Evolutionary conservation across 1,139 yeast genomes (phyloP).

Genomic region (Taiozyma sp.): DNA sequence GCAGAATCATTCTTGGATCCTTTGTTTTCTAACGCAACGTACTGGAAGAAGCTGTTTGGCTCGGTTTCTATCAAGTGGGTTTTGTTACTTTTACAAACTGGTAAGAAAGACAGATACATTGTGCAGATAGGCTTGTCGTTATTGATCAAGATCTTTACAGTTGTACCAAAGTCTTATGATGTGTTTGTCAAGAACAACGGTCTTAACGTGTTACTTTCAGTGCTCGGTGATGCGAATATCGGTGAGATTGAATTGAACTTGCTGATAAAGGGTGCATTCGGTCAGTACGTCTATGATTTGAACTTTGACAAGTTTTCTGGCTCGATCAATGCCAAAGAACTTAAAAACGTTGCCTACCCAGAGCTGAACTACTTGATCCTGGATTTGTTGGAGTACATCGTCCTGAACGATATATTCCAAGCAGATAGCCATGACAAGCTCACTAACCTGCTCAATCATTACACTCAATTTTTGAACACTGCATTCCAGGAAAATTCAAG

Average conservation of each 20-base stretch:
- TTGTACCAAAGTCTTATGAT: constrained; percentile 43
- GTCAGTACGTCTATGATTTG: constrained; percentile 23
- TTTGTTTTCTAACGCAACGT: constrained; percentile 11
- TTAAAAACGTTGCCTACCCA: constrained; percentile 19
- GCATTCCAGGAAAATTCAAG: constrained; percentile 17
- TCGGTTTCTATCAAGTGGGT: constrained; percentile 66
- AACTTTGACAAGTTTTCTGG: constrained; percentile 16
- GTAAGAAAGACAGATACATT: constrained; percentile 31
- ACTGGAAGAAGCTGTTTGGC: constrained; percentile 43
- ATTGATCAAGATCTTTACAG: constrained; percentile 43
- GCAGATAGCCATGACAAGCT: constrained; percentile 20
- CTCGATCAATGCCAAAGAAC: constrained; percentile 2
- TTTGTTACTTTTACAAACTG: constrained; percentile 45
- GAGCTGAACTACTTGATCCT: constrained; percentile 27
- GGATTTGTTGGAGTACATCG: constrained; percentile 31
- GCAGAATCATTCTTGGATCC: constrained; percentile 21
- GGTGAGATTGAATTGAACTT: constrained; percentile 38
- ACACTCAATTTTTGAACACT: constrained; percentile 17
- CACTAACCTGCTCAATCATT: constrained; percentile 16
- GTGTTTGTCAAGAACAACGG: constrained; percentile 55
- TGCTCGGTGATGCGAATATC: constrained; percentile 34
- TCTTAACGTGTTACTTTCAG: constrained; percentile 42
- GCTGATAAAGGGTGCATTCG: constrained; percentile 37
- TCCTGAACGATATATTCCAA: constrained; percentile 27
- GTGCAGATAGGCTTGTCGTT: constrained; percentile 45